Evolutionary conservation across 139 green algal species (phyloP).

Genomic region (Closterium sp.): DNA sequence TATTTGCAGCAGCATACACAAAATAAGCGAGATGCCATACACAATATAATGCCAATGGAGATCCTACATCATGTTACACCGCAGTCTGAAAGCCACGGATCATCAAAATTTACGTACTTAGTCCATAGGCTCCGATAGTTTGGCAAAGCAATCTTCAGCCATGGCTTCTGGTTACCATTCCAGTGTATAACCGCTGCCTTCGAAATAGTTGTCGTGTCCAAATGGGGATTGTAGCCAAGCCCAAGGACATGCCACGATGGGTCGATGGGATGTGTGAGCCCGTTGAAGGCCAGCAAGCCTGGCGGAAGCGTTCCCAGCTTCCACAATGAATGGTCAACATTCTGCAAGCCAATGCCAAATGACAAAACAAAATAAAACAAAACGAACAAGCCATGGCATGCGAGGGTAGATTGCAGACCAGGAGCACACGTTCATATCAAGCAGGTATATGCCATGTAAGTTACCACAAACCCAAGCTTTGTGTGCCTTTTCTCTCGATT

Average conservation of each 20-base stretch:
- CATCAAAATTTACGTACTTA: slow-evolving; percentile 30
- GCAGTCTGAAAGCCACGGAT: not conserved
- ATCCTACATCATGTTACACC: not conserved
- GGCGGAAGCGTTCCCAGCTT: slow-evolving; percentile 46
- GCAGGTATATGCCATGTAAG: slow-evolving; percentile 44
- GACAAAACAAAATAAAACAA: too few relatives aligned
- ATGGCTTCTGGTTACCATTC: slow-evolving; percentile 53
- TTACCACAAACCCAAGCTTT: too few relatives aligned
- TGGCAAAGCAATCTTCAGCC: slow-evolving; percentile 41
- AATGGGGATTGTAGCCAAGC: slow-evolving; percentile 31
- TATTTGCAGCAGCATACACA: too few relatives aligned
- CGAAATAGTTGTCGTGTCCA: slow-evolving; percentile 13
- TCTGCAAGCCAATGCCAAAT: slow-evolving; percentile 36
- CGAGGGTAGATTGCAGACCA: too few relatives aligned
- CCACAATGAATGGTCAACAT: slow-evolving; percentile 40
- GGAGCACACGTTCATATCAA: too few relatives aligned
- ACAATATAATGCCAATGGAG: not conserved
- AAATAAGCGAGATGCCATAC: not conserved
- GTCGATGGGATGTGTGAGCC: slow-evolving; percentile 29
- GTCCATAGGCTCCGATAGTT: slow-evolving; percentile 27
- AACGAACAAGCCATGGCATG: too few relatives aligned
- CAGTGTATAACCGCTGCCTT: slow-evolving; percentile 42
- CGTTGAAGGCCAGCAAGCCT: slow-evolving; percentile 48
- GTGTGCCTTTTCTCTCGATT: not conserved
- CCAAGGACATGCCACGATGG: slow-evolving; percentile 46